A percentile compares a stretch with the other conserved stretches of the same genome.
These are phyloP conservation scores for Sutorius eximius DNA, from an alignment of 1,284 basidiomycete species.

Conservation along the genomic window DNA sequence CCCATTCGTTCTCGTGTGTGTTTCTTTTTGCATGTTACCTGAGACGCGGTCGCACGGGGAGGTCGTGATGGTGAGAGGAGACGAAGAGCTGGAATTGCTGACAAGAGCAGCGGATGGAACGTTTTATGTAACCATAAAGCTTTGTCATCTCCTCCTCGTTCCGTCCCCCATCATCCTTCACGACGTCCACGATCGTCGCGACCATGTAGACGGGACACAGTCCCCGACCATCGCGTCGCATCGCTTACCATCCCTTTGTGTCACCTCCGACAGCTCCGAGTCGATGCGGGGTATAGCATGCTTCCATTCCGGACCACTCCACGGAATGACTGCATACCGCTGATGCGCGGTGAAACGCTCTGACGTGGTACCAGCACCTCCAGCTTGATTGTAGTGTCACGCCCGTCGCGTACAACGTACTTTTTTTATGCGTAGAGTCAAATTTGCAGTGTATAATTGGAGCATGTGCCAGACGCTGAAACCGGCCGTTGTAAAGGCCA, in stretches of 20 bases:
- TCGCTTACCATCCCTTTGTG: neutral
- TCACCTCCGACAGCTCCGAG: neutral
- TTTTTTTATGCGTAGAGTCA: neutral
- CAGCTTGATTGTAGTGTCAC: neutral
- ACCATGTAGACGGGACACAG: neutral
- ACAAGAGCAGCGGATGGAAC: constrained; percentile 33
- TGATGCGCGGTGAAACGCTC: neutral
- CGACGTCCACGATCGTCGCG: neutral
- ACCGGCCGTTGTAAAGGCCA: neutral
- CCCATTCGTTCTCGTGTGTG: neutral
- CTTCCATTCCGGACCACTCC: neutral
- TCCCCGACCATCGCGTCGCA: neutral
- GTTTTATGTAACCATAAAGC: constrained; percentile 37
- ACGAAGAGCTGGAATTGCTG: constrained; percentile 36
- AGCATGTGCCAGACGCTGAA: too few relatives aligned
- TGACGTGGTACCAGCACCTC: neutral
- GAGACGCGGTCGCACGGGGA: neutral
- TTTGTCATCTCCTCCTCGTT: constrained; percentile 32
- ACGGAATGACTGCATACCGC: neutral
- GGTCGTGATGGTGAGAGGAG: constrained; percentile 37
- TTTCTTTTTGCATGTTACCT: neutral
- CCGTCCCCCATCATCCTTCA: neutral
- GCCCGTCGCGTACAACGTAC: neutral
- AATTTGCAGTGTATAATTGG: neutral
- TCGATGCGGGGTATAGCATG: neutral